Conservation (phyloP, 2,329 filamentous ascomycete species). For the Cercospora nicotianae region DNA sequence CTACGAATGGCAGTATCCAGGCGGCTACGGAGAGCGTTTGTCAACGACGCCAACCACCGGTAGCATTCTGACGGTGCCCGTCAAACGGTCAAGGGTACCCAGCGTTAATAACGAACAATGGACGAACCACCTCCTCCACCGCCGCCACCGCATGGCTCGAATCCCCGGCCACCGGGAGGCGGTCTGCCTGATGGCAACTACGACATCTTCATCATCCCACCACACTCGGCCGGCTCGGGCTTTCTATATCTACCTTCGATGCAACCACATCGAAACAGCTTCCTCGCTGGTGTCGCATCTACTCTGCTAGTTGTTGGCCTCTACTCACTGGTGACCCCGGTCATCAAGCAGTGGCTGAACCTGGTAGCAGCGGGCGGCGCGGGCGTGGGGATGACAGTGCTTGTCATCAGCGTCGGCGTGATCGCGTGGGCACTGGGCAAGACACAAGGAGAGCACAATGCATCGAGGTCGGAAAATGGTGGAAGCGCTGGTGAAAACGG, state of each 20-base stretch:
- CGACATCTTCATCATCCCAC: constrained; percentile 95
- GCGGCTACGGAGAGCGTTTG: constrained; percentile 7
- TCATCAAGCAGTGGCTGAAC: constrained; percentile 70
- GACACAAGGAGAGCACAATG: constrained; percentile 56
- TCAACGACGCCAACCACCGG: constrained; percentile 2
- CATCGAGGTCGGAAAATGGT: constrained; percentile 29
- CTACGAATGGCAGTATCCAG: constrained; percentile 9
- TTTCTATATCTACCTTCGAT: constrained; percentile 94
- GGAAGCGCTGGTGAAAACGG: constrained; percentile 38
- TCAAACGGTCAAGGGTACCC: constrained; percentile 13
- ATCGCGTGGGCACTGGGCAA: constrained; percentile 76
- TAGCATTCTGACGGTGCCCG: constrained; percentile 3
- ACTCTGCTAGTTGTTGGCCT: constrained; percentile 71
- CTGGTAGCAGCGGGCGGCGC: constrained; percentile 67
- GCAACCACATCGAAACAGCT: constrained; percentile 83
- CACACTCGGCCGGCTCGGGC: constrained; percentile 82
- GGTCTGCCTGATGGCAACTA: constrained; percentile 86
- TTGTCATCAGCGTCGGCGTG: constrained; percentile 72
- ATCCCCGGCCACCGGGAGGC: constrained; percentile 63
- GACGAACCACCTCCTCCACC: constrained; percentile 66
- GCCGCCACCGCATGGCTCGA: constrained; percentile 81
- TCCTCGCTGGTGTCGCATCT: constrained; percentile 79
- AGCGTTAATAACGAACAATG: constrained; percentile 21
- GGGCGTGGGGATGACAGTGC: constrained; percentile 68
- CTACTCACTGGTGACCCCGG: constrained; percentile 72